These are phyloP conservation scores for Bolboschoenus planiculmis DNA, from an alignment of 176 grass and related monocot genomes.

Conservation along the genomic window DNA sequence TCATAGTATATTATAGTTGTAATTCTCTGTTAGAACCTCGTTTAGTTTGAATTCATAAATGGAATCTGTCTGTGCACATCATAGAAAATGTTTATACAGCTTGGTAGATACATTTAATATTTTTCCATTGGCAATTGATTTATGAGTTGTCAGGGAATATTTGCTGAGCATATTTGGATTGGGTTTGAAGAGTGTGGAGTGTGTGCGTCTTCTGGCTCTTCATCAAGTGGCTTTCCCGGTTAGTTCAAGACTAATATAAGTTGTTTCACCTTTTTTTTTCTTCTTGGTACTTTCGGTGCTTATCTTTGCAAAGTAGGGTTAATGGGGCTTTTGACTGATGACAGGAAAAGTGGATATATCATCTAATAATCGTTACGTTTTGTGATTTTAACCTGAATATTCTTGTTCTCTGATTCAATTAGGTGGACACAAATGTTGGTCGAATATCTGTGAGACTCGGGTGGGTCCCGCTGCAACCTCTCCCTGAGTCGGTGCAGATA, in stretches of 20 bases:
- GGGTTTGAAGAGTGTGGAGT: slow-evolving; percentile 98
- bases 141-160: slow-evolving; percentile 62
- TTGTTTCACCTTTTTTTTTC: neutral
- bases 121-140: neutral
- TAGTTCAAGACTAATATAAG: slow-evolving; percentile 26
- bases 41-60: neutral
- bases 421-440: slow-evolving; percentile 99
- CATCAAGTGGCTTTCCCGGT: slow-evolving; percentile 95
- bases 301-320: neutral
- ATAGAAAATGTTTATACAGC: slow-evolving; percentile 29
- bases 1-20: neutral
- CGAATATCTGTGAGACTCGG: slow-evolving; percentile 91
- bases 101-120: neutral
- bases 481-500: slow-evolving; percentile 84
- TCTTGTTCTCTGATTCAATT: slow-evolving; percentile 1
- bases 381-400: neutral
- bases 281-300: neutral
- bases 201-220: slow-evolving; percentile 82
- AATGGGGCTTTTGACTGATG: neutral
- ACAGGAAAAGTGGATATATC: neutral
- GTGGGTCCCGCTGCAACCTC: slow-evolving; percentile 93
- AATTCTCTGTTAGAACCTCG: neutral
- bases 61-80: neutral
- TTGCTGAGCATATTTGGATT: slow-evolving; percentile 88
- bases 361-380: neutral